Conservation (phyloP, 768 basidiomycete genomes). For the Kwoniella europaea region DNA sequence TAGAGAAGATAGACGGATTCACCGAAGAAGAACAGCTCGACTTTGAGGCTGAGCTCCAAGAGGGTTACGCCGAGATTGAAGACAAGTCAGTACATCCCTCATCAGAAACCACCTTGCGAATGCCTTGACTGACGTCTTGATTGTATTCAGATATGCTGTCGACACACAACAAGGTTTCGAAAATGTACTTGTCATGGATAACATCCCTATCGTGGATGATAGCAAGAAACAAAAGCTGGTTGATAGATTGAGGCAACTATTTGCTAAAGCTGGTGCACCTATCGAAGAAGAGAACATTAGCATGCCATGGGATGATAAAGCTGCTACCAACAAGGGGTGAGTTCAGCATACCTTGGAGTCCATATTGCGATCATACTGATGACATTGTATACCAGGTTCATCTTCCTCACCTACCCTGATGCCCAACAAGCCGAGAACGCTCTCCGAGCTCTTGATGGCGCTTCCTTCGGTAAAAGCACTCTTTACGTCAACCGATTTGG, state of each 20-base stretch:
- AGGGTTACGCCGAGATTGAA: constrained; percentile 51
- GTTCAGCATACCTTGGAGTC: constrained; percentile 29
- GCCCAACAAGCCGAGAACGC: constrained; percentile 56
- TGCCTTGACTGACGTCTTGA: background rate
- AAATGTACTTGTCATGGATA: constrained; percentile 89
- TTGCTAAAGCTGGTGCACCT: constrained; percentile 76
- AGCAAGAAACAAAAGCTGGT: constrained; percentile 81
- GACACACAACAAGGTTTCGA: constrained; percentile 85
- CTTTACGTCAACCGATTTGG: constrained; percentile 85
- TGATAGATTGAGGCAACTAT: constrained; percentile 79
- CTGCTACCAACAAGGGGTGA: constrained; percentile 90
- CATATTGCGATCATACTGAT: background rate
- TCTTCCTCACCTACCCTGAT: constrained; percentile 67
- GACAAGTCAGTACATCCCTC: constrained; percentile 37
- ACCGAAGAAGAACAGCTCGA: constrained; percentile 49
- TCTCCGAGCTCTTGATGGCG: constrained; percentile 56
- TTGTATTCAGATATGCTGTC: constrained; percentile 73
- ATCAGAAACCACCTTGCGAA: background rate
- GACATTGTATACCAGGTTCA: constrained; percentile 64
- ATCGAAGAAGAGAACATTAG: constrained; percentile 78
- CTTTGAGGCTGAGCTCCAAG: constrained; percentile 49
- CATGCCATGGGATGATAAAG: constrained; percentile 83
- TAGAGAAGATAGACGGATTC: constrained; percentile 25
- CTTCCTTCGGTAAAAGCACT: constrained; percentile 81
- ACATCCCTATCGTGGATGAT: constrained; percentile 85